These are phyloP conservation scores for Mortierella alpina DNA, from an alignment of 192 early-diverging fungal genomes.

Conservation along the genomic window DNA sequence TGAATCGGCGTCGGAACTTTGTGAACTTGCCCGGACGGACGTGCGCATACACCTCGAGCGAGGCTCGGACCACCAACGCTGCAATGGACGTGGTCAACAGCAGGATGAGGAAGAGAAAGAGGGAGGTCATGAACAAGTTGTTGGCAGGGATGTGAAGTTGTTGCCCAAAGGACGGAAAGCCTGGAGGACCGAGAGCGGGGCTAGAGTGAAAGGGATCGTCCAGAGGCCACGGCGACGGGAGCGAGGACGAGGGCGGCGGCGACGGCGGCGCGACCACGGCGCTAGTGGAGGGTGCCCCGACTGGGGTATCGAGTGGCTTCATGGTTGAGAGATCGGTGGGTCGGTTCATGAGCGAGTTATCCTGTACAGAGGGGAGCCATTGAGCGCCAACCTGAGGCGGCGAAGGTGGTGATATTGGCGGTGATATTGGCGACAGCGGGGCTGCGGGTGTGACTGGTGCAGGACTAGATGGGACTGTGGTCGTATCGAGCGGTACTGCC, in stretches of 20 bases:
- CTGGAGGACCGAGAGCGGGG: conserved; percentile 2
- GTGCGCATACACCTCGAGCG: conserved; percentile 26
- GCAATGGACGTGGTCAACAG: conserved; percentile 30
- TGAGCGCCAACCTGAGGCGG: background rate
- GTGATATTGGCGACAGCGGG: background rate
- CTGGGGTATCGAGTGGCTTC: background rate
- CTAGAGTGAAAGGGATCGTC: conserved; percentile 1
- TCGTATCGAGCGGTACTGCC: background rate
- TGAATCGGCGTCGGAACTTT: conserved; percentile 30
- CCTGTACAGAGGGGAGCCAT: conserved; percentile 8
- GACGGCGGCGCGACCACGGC: background rate
- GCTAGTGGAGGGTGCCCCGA: background rate
- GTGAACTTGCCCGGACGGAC: conserved; percentile 40
- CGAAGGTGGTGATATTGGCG: background rate
- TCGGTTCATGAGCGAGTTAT: conserved; percentile 32
- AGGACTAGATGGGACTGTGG: background rate
- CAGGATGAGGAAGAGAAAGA: conserved; percentile 40
- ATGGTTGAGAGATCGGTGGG: background rate
- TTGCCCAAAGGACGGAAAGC: conserved; percentile 40
- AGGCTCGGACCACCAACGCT: conserved; percentile 21
- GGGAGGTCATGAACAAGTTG: conserved; percentile 52
- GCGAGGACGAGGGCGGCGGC: background rate
- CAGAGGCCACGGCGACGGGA: conserved; percentile 7
- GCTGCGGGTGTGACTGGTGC: background rate
- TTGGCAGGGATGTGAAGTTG: conserved; percentile 39